Conservation (phyloP, 2,329 filamentous ascomycete genomes). For the Delphinella strobiligena region DNA sequence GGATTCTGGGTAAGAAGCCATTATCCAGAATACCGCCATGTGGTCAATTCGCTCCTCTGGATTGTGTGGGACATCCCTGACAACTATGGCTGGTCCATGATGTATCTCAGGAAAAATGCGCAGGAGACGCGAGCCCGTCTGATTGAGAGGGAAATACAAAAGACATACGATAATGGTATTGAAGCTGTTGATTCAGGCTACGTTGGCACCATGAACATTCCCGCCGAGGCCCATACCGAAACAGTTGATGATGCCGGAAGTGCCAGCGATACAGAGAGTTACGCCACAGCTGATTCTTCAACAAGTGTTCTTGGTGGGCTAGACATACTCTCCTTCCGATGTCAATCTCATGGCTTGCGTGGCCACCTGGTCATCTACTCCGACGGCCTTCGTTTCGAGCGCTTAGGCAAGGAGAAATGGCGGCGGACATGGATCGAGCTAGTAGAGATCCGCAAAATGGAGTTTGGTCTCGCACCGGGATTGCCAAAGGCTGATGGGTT, state of each 20-base stretch:
- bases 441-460: conserved; percentile 17
- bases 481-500: conserved; percentile 4
- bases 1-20: conserved; percentile 23
- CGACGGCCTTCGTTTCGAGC: conserved; percentile 16
- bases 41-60: conserved; percentile 25
- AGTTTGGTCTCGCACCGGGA: conserved; percentile 7
- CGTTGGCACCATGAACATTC: neutral
- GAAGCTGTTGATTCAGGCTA: neutral
- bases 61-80: conserved; percentile 28
- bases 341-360: conserved; percentile 9
- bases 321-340: conserved; percentile 17
- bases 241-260: conserved; percentile 8
- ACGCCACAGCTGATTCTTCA: conserved; percentile 12
- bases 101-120: conserved; percentile 18
- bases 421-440: conserved; percentile 15
- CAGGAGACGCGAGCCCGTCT: conserved; percentile 15
- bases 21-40: conserved; percentile 24
- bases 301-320: conserved; percentile 11
- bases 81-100: conserved; percentile 22
- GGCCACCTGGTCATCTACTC: conserved; percentile 16
- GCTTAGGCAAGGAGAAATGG: conserved; percentile 15
- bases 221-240: neutral
- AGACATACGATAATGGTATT: conserved; percentile 5
- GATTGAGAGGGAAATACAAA: conserved; percentile 13
- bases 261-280: conserved; percentile 10